phyloP scores from a whole-genome alignment of 2,329 filamentous ascomycete genomes.

The Pyrenophora graminea region DNA sequence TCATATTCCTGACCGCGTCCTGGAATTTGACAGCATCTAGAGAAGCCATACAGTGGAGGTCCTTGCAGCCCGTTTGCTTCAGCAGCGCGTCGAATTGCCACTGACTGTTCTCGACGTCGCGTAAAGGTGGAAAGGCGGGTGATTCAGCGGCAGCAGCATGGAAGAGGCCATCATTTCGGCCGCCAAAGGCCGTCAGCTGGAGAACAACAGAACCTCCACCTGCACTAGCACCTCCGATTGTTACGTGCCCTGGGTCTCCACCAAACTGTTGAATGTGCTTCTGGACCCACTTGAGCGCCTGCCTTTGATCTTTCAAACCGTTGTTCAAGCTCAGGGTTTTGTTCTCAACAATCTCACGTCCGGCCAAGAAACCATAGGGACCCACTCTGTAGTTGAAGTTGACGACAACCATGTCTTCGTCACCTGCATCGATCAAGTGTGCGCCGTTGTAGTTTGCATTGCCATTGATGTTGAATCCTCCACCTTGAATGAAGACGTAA shows the following conservation, averaged over 20 bases:
- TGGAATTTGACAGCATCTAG: constrained; percentile 47
- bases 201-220: constrained; percentile 47
- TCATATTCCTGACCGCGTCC: constrained; percentile 41
- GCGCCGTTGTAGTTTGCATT: constrained; percentile 45
- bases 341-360: constrained; percentile 35
- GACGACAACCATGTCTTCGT: constrained; percentile 43
- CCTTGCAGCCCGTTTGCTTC: constrained; percentile 41
- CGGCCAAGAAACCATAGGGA: constrained; percentile 46
- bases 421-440: constrained; percentile 38
- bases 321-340: constrained; percentile 42
- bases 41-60: constrained; percentile 46
- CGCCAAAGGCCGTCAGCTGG: constrained; percentile 45
- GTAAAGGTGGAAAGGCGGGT: constrained; percentile 47
- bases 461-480: constrained; percentile 44
- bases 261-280: constrained; percentile 46
- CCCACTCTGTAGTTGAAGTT: constrained; percentile 50
- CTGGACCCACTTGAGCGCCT: constrained; percentile 44
- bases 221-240: constrained; percentile 46
- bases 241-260: constrained; percentile 47
- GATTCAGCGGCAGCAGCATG: constrained; percentile 43
- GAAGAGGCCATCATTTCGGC: constrained; percentile 44
- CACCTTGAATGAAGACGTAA: constrained; percentile 49
- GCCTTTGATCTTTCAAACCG: constrained; percentile 45
- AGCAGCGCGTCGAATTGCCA: constrained; percentile 49
- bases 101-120: constrained; percentile 45